Base-by-base conservation (phyloP, 192 early-diverging fungal species). In the Coemansia sp. region DNA sequence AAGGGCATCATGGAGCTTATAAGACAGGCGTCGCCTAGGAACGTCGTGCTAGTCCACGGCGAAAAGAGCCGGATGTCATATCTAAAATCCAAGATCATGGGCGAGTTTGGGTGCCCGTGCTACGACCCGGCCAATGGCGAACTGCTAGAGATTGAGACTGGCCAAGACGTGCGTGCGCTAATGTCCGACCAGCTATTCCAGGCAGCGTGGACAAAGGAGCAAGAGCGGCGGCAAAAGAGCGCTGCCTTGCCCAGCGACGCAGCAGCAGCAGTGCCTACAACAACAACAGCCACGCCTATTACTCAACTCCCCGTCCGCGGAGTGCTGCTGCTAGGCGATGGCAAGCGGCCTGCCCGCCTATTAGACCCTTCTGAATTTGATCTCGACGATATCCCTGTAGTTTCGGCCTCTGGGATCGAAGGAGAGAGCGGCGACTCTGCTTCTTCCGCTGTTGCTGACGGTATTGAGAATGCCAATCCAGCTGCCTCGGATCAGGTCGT, bases 1-100 rank as follows among this genome's bases (percentile, higher is more conserved):
- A 97, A 98, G 74, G 97, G 97, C 6, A 99, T 99, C 62, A 88
- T 99, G 90, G 91, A 94, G 80, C 84, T 99, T 31, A 94, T 97
- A 60, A 87, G 88, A 6, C 93, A 96, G 81, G 94, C 93, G 42
- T 87, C 92, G 54, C 91, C 95, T 9, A 77, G 86, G n/a, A 91
- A 96, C 77, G 93, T 94, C 1, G 91, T 99, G 20, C 74, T 99
- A 9, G 96, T 99, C 0, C 97, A 99, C 60, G 97, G 97, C 5
- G 96, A 99, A 73, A 93, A 91, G 74, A 78, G 79, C 27, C 90
- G 94, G 35, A 98, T 99, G 96, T 87, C 84, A 32, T 89, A 87
- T 45, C 70, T 98, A 36, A 92, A 93, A 68, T 83, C 86, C 39
- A 88, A 93, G 45, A 91, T 98, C 64, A 86, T 89, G 77, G 80